Evolutionary conservation across 192 early-diverging fungal genomes (phyloP).

Genomic region (Linnemannia zychae): DNA sequence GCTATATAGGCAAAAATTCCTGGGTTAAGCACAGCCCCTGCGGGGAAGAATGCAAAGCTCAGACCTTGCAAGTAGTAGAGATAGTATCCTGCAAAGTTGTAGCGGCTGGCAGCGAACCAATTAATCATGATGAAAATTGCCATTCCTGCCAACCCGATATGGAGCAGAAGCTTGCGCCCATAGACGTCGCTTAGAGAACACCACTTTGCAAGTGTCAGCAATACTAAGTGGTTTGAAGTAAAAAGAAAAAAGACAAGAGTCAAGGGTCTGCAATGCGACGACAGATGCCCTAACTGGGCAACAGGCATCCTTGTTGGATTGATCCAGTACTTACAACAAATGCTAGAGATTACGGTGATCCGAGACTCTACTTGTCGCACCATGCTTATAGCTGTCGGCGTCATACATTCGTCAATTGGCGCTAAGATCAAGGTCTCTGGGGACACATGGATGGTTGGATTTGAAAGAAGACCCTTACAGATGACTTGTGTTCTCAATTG

Average conservation of each 20-base stretch:
- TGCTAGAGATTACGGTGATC: background rate
- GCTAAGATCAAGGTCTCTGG: background rate
- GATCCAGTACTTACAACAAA: constrained; percentile 8
- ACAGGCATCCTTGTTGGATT: background rate
- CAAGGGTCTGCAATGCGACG: too few species aligned
- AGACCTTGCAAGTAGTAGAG: background rate
- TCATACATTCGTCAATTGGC: constrained; percentile 7
- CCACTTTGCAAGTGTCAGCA: constrained; percentile 16
- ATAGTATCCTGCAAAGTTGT: background rate
- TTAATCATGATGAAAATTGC: background rate
- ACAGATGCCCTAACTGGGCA: too few species aligned
- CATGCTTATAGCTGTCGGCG: constrained; percentile 4
- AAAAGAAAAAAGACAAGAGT: background rate
- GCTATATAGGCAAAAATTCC: constrained; percentile 23
- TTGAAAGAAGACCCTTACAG: background rate
- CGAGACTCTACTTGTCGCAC: background rate
- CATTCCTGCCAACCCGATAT: background rate
- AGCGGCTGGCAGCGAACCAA: constrained; percentile 7
- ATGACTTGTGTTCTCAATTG: constrained; percentile 16
- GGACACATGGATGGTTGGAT: background rate
- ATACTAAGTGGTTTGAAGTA: background rate
- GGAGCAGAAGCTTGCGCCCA: constrained; percentile 10
- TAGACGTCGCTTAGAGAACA: constrained; percentile 12
- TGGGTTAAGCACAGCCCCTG: background rate
- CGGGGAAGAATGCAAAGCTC: background rate